Percentiles rank a stretch among this genome's conserved stretches.
phyloP scores from a whole-genome alignment of 352 stramenopile species.

The Pythium pyrilobum region DNA sequence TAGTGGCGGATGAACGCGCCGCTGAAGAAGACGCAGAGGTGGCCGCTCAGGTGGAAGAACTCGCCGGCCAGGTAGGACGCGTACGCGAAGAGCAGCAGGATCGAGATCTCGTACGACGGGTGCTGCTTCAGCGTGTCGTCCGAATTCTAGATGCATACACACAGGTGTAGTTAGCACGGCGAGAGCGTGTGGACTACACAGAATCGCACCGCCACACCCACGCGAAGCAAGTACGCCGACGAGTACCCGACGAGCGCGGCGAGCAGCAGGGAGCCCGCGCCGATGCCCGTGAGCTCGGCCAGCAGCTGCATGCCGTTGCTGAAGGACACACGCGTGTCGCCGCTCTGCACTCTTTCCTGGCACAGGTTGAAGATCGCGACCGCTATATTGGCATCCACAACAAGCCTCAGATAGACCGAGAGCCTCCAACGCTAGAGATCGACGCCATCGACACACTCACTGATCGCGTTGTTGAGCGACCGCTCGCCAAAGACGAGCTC shows the following conservation, averaged over 20 bases:
- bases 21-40: constrained; percentile 91
- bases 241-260: constrained; percentile 35
- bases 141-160: constrained; percentile 13
- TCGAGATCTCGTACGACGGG: constrained; percentile 56
- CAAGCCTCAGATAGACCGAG: neutral
- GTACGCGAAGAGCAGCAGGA: constrained; percentile 69
- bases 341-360: constrained; percentile 24
- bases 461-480: constrained; percentile 81
- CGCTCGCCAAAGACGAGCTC: constrained; percentile 89
- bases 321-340: constrained; percentile 21
- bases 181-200: too few relatives aligned
- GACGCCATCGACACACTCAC: constrained; percentile 36
- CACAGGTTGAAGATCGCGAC: constrained; percentile 26
- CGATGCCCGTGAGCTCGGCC: constrained; percentile 21
- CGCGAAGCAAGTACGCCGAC: constrained; percentile 41
- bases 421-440: neutral
- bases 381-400: neutral
- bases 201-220: neutral
- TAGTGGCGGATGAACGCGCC: constrained; percentile 42
- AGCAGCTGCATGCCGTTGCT: constrained; percentile 13
- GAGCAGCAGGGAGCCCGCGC: constrained; percentile 36
- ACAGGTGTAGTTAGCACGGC: neutral
- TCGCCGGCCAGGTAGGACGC: constrained; percentile 68
- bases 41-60: constrained; percentile 68
- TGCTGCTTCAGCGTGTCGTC: constrained; percentile 42